phyloP scores from a whole-genome alignment of 164 flowering plant genomes.

The Annona cherimola region DNA sequence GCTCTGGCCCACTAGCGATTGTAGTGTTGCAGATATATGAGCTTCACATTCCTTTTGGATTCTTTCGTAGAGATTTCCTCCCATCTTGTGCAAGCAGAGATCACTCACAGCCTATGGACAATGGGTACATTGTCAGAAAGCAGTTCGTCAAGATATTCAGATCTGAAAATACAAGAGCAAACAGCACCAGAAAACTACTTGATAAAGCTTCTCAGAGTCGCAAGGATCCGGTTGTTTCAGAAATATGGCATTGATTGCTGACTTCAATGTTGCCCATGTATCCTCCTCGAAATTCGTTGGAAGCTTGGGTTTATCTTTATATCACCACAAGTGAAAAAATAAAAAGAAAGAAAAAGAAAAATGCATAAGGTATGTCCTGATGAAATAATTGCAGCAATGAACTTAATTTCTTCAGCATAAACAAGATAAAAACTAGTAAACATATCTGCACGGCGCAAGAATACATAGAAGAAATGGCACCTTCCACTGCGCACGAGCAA shows the following conservation, averaged over 20 bases:
- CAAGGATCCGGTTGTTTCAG: conserved; percentile 83
- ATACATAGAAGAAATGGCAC: neutral
- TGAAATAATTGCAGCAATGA: too few species aligned
- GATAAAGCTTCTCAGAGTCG: conserved; percentile 84
- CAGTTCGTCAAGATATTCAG: conserved; percentile 1
- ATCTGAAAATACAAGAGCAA: conserved; percentile 3
- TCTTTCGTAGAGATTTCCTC: conserved; percentile 79
- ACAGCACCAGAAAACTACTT: conserved; percentile 30
- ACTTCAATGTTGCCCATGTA: conserved; percentile 87
- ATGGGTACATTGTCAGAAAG: neutral
- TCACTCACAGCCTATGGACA: conserved; percentile 71
- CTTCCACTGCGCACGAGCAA: neutral
- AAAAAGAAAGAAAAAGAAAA: neutral
- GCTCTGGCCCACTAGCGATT: conserved; percentile 87
- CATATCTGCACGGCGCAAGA: neutral
- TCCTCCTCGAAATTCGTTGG: conserved; percentile 91
- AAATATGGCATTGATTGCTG: conserved; percentile 89
- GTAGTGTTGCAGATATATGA: conserved; percentile 65
- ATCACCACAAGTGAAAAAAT: conserved; percentile 8
- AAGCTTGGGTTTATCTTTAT: conserved; percentile 73
- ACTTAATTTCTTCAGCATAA: neutral
- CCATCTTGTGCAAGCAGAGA: conserved; percentile 92
- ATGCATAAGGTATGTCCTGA: neutral
- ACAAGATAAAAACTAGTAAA: too few species aligned
- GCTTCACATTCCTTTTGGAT: conserved; percentile 85